These are phyloP conservation scores for Xylaria sp. DNA, from an alignment of 2,329 filamentous ascomycete species.

Conservation along the genomic window DNA sequence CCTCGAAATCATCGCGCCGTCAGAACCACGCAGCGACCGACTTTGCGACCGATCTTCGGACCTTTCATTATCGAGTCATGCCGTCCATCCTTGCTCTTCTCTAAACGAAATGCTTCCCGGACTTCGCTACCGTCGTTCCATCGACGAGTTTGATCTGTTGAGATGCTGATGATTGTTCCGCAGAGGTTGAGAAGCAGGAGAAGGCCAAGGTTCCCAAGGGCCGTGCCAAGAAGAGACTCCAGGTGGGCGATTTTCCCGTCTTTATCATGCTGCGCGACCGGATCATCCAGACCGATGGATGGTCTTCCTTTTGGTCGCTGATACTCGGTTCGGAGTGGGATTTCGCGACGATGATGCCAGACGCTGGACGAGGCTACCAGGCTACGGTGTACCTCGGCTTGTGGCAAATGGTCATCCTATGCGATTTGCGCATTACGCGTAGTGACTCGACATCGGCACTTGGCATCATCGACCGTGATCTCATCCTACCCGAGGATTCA, in stretches of 20 bases:
- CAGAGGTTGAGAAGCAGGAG: conserved; percentile 17
- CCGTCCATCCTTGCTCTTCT: background rate
- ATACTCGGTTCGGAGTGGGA: background rate
- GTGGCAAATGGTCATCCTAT: background rate
- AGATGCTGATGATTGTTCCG: conserved; percentile 1
- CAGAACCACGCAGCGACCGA: background rate
- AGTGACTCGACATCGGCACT: background rate
- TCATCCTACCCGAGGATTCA: background rate
- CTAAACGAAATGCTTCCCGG: conserved; percentile 8
- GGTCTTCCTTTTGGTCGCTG: background rate
- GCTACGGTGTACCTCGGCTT: no score
- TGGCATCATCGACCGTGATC: background rate
- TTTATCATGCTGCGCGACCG: background rate
- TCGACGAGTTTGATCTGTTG: background rate
- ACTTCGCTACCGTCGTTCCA: background rate
- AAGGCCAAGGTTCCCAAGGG: conserved; percentile 80
- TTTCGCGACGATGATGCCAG: background rate
- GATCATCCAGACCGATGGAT: background rate
- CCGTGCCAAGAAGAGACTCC: conserved; percentile 85
- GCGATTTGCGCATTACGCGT: background rate
- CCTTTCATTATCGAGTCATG: background rate
- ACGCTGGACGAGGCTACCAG: background rate
- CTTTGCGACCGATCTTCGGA: background rate
- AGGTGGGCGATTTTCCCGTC: conserved; percentile 4
- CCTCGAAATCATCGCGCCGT: background rate